phyloP scores from a whole-genome alignment of 805 yeast species.

The Pichia kluyveri region DNA sequence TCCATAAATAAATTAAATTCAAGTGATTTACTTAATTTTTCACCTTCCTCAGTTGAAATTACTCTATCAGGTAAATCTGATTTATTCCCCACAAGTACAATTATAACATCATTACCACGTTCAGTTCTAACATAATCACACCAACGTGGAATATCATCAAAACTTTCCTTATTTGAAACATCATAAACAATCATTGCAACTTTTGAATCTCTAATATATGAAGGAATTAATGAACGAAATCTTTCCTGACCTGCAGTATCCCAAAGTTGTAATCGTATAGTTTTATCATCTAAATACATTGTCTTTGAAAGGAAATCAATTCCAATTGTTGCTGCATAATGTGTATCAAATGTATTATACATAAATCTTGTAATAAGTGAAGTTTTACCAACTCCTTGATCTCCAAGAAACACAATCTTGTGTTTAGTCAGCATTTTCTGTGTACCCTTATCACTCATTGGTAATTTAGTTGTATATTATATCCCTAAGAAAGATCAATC shows the following conservation, averaged over 20 bases:
- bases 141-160: constrained; percentile 83
- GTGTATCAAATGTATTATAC: constrained; percentile 96
- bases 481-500: background rate
- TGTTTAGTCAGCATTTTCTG: constrained; percentile 45
- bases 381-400: constrained; percentile 94
- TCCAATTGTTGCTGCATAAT: constrained; percentile 94
- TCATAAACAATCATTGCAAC: constrained; percentile 98
- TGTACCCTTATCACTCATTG: background rate
- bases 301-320: constrained; percentile 90
- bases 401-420: constrained; percentile 94
- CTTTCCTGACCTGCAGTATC: constrained; percentile 98
- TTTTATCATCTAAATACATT: constrained; percentile 92
- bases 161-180: constrained; percentile 77
- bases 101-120: constrained; percentile 80
- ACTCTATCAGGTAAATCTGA: constrained; percentile 73
- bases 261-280: constrained; percentile 92
- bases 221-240: constrained; percentile 88
- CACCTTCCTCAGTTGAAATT: constrained; percentile 79
- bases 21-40: constrained; percentile 57
- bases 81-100: constrained; percentile 90
- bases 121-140: constrained; percentile 90
- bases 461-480: no score
- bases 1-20: constrained; percentile 81
- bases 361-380: constrained; percentile 93
- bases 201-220: constrained; percentile 90